Conservation (phyloP, 352 stramenopile genomes). For the Globisporangium recalcitrans region DNA sequence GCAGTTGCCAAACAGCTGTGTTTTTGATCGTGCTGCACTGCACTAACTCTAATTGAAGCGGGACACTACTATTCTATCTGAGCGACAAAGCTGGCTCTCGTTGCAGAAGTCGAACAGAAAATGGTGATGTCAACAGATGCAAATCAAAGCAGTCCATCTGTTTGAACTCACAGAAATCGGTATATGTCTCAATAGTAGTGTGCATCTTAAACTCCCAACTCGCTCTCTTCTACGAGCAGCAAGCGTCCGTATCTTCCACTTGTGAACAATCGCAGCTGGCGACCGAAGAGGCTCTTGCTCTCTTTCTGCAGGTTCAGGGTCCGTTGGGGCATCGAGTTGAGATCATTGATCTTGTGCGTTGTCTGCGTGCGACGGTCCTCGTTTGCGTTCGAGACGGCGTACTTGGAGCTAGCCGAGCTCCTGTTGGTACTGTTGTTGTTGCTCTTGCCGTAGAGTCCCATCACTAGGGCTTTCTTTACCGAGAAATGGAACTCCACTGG, state of each 20-base stretch:
- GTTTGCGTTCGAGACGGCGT: neutral
- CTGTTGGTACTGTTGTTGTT: conserved; percentile 11
- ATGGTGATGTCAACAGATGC: no score
- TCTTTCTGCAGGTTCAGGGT: neutral
- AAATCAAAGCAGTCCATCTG: no score
- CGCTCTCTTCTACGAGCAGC: conserved; percentile 23
- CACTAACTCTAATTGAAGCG: no score
- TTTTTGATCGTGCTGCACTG: no score
- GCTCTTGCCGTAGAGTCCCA: conserved; percentile 18
- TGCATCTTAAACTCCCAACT: no score
- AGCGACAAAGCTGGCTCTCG: no score
- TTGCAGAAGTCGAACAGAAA: no score
- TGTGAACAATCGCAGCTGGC: conserved; percentile 17
- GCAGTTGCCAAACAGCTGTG: no score
- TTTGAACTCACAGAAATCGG: no score
- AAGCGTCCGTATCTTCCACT: conserved; percentile 20
- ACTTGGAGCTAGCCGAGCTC: neutral
- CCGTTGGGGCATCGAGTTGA: neutral
- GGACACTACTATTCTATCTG: no score
- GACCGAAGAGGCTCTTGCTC: conserved; percentile 26
- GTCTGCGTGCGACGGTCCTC: neutral
- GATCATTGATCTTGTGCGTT: neutral
- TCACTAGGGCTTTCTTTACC: conserved; percentile 23
- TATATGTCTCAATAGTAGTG: no score
- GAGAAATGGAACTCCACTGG: conserved; percentile 16